Base-by-base conservation (phyloP, 176 grass and related monocot genomes). In the Triticum dicoccoides region DNA sequence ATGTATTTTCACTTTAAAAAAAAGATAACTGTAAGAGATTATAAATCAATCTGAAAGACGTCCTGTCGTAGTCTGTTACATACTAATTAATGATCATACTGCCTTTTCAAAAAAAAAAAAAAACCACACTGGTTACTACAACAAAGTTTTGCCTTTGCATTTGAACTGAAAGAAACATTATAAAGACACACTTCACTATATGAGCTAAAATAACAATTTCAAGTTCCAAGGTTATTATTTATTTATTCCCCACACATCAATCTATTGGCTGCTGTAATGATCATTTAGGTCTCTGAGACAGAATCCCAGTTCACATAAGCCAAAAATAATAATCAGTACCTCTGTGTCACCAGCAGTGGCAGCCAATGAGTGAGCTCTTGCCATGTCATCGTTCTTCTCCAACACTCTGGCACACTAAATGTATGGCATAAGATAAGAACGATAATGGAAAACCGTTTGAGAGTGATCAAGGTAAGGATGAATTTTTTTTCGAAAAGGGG, bases 301-400 rank as follows among this genome's bases (percentile, higher is more conserved):
- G 17, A 51, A 73, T 65, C 11, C 17, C n/a, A 32, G 20, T 44
- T 68, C 69, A 76, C 24, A 76, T 68, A 47, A 14, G 15, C 9
- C 32, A 83, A 77, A 52, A 67, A 73, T 61, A n/a, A 1, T 66
- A 54, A 54, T 2, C 41, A 52, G 52, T 75, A 98, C 95, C 93
- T 95, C 93, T 69, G 93, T 95, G 33, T 87, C 83, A 81, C 93
- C 91, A 74, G 85, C 86, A 87, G 86, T 90, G n/a, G 95, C 86
- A 44, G 91, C 93, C 64, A 93, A 49, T 78, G 89, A 92, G 70
- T 98, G 93, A 77, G 95, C 91, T 86, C 84, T 94, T 85, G 89
- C 91, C 73, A 98, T 95, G 79, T 87, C 86, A 85, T 83, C 92
- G 12, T 95, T 89, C 58, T 90, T 90, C 87, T 98, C 95, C 42